Conservation (phyloP, 495 filamentous ascomycete genomes). For the Clavariopsis aquatica region DNA sequence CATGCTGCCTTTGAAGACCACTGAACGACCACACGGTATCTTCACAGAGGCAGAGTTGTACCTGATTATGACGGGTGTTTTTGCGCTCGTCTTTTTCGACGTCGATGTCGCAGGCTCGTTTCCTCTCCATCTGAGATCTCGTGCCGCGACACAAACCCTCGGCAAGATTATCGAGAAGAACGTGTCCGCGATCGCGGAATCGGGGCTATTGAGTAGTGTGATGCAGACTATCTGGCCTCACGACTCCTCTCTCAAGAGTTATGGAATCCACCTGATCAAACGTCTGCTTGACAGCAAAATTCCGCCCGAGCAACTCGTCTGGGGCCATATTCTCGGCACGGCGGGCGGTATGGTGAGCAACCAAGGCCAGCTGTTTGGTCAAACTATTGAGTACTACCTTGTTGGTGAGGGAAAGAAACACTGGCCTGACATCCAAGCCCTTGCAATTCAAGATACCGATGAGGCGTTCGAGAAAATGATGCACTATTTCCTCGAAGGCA, state of each 20-base stretch:
- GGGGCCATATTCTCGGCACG: conserved; percentile 48
- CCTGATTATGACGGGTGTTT: conserved; percentile 58
- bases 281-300: conserved; percentile 37
- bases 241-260: conserved; percentile 36
- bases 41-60: conserved; percentile 64
- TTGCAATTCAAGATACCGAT: conserved; percentile 48
- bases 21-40: conserved; percentile 58
- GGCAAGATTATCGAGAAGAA: conserved; percentile 42
- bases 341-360: conserved; percentile 50
- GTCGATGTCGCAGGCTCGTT: conserved; percentile 65
- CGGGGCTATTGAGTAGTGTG: conserved; percentile 32
- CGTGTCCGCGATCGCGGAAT: conserved; percentile 34
- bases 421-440: conserved; percentile 52
- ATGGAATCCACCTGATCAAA: conserved; percentile 45
- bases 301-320: conserved; percentile 40
- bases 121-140: conserved; percentile 57
- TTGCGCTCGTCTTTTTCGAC: conserved; percentile 66
- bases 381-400: conserved; percentile 49
- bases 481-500: conserved; percentile 47
- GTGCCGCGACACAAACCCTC: conserved; percentile 40
- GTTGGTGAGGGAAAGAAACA: conserved; percentile 49
- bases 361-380: conserved; percentile 44
- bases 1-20: conserved; percentile 63
- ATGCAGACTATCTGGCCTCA: conserved; percentile 39
- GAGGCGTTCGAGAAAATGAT: conserved; percentile 44